Percentiles rank a stretch among this genome's conserved stretches.
These are phyloP conservation scores for Fusarium secorum DNA, from an alignment of 2,329 filamentous ascomycete genomes.

Conservation along the genomic window DNA sequence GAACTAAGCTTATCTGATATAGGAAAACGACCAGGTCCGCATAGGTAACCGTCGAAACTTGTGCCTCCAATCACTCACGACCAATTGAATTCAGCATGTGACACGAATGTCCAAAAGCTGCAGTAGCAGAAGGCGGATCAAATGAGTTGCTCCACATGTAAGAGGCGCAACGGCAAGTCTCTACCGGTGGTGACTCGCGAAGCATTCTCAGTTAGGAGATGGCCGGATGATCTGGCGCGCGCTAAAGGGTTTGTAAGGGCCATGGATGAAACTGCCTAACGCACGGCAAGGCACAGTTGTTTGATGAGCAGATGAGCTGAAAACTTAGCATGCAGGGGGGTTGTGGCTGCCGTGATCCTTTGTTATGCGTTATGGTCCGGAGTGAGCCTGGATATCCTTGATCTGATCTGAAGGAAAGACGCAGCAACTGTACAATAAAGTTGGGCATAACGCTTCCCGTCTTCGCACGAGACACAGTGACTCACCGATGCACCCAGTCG, in stretches of 20 bases:
- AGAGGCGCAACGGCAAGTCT: background rate
- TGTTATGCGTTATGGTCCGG: background rate
- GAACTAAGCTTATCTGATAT: background rate
- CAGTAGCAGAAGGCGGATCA: background rate
- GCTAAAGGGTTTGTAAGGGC: background rate
- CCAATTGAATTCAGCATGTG: background rate
- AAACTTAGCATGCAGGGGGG: background rate
- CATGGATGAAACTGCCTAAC: slow-evolving; percentile 1
- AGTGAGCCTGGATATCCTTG: background rate
- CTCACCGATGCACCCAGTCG: background rate
- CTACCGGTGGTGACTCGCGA: background rate
- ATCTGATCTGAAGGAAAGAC: background rate
- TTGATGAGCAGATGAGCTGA: slow-evolving; percentile 3
- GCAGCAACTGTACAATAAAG: no score
- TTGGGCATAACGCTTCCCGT: background rate
- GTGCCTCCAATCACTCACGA: background rate
- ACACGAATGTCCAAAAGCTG: background rate
- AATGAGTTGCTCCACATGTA: background rate
- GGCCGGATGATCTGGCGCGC: background rate
- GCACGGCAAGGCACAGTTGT: background rate
- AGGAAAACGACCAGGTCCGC: background rate
- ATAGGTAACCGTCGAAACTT: background rate
- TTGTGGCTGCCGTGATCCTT: background rate
- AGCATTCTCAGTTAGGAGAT: slow-evolving; percentile 1
- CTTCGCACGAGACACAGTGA: background rate